phyloP scores from a whole-genome alignment of 345 rosid species.

The Barbarea vulgaris region DNA sequence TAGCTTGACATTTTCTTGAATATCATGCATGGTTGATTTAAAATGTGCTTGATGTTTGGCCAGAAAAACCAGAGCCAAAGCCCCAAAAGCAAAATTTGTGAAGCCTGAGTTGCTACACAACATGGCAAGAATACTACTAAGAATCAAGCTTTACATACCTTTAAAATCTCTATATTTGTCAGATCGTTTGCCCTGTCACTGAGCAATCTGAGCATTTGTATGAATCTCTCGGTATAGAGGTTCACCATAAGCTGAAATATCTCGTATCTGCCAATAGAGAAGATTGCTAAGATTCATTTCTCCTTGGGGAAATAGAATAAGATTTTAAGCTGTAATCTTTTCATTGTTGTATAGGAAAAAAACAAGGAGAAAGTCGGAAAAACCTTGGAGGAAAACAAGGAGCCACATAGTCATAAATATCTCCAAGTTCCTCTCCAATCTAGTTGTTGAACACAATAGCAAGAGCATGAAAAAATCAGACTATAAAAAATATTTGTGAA shows the following conservation, averaged over 20 bases:
- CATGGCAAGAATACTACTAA: slow-evolving; percentile 15
- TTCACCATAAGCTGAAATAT: slow-evolving; percentile 99
- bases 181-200: slow-evolving; percentile 89
- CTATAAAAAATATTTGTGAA: background rate
- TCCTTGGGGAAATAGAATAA: background rate
- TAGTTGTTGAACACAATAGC: slow-evolving; percentile 43
- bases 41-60: background rate
- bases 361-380: background rate
- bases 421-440: slow-evolving; percentile 99
- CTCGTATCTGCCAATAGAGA: slow-evolving; percentile 78
- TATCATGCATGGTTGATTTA: slow-evolving; percentile 26
- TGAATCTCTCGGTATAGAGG: slow-evolving; percentile 96
- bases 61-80: slow-evolving; percentile 18
- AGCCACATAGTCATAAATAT: slow-evolving; percentile 96
- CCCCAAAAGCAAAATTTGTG: background rate
- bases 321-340: slow-evolving; percentile 12
- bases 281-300: slow-evolving; percentile 25
- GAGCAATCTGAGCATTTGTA: slow-evolving; percentile 97
- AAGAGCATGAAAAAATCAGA: background rate
- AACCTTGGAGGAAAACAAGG: slow-evolving; percentile 99
- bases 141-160: slow-evolving; percentile 54
- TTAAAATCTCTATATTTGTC: slow-evolving; percentile 95
- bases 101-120: slow-evolving; percentile 19
- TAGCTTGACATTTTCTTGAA: slow-evolving; percentile 15
- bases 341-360: background rate